A percentile compares a stretch with the other conserved stretches of the same genome.
Evolutionary conservation across 331 rosid genomes (phyloP).

Genomic region (Quercus phellos): DNA sequence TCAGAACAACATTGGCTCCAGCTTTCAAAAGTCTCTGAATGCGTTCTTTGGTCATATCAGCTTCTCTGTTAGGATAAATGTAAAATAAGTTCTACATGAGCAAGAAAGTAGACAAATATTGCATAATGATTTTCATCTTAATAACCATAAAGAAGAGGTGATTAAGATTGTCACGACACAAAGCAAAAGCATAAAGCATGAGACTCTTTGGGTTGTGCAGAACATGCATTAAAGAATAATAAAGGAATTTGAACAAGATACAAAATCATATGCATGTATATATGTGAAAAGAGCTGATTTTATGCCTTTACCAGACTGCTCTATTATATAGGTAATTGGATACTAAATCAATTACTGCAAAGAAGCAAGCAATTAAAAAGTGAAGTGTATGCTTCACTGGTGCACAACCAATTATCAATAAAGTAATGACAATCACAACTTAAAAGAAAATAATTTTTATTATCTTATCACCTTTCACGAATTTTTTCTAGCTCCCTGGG

Average conservation of each 20-base stretch:
- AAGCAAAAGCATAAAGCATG: neutral
- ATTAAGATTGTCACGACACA: neutral
- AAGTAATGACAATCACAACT: neutral
- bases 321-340: neutral
- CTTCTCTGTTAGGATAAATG: slow-evolving; percentile 53
- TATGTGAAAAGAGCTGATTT: neutral
- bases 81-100: neutral
- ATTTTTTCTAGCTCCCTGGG: slow-evolving; percentile 97
- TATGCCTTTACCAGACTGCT: neutral
- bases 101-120: neutral
- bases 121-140: neutral
- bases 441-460: neutral
- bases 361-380: neutral
- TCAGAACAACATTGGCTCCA: slow-evolving; percentile 94
- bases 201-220: neutral
- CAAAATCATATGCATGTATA: neutral
- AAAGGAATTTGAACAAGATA: neutral
- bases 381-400: neutral
- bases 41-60: slow-evolving; percentile 94
- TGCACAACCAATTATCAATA: neutral
- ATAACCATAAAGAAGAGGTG: neutral
- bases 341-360: neutral
- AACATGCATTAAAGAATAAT: neutral
- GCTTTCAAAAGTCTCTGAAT: slow-evolving; percentile 83
- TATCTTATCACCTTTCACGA: slow-evolving; percentile 70